Percentiles rank a stretch among this genome's conserved stretches.
Conservation (phyloP, 306 rosid genomes). For the Gynostemma pentaphyllum region DNA sequence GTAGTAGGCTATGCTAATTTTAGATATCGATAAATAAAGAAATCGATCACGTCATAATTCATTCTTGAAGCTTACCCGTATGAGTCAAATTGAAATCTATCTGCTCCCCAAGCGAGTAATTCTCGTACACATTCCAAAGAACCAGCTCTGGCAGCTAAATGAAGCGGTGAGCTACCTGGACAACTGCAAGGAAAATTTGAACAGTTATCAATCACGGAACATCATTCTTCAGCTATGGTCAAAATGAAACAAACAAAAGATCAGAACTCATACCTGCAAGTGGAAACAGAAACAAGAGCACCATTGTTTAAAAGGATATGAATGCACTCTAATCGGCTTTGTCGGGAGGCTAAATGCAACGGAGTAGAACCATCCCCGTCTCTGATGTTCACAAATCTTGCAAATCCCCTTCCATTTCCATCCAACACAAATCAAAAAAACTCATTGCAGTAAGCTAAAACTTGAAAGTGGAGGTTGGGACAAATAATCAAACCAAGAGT, state of each 20-base stretch:
- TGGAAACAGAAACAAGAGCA: conserved; percentile 71
- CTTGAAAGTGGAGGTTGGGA: neutral
- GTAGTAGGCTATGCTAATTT: neutral
- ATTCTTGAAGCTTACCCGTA: conserved; percentile 42
- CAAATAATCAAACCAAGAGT: conserved; percentile 48
- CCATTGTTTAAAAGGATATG: conserved; percentile 63
- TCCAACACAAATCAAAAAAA: conserved; percentile 6
- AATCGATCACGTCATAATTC: neutral
- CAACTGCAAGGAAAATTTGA: conserved; percentile 33
- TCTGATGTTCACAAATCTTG: conserved; percentile 81
- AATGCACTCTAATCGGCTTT: conserved; percentile 47
- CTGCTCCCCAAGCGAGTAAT: conserved; percentile 91
- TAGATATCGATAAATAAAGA: neutral
- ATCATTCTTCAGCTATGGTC: conserved; percentile 6
- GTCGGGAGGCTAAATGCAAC: conserved; percentile 77
- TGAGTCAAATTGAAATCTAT: conserved; percentile 63
- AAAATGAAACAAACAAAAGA: neutral
- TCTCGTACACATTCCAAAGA: conserved; percentile 67
- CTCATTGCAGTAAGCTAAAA: neutral
- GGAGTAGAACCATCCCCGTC: conserved; percentile 83
- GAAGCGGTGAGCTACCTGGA: conserved; percentile 75
- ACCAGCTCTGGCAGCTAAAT: conserved; percentile 81
- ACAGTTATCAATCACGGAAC: conserved; percentile 12
- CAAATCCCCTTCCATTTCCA: conserved; percentile 64
- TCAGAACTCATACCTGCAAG: conserved; percentile 58